These are phyloP conservation scores for Raphanus raphanistrum DNA, from an alignment of 345 rosid species.

Conservation along the genomic window DNA sequence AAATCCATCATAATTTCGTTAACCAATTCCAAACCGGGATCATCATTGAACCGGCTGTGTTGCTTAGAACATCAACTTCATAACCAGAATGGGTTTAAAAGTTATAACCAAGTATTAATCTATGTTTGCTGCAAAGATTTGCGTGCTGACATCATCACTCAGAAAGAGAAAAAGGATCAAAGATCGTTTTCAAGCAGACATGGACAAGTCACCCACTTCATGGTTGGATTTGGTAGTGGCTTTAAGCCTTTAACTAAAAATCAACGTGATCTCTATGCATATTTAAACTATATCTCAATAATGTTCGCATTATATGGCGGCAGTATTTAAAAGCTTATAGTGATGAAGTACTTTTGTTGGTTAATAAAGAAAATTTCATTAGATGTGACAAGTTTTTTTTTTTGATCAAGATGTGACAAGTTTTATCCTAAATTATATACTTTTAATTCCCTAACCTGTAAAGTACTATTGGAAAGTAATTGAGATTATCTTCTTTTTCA, in stretches of 20 bases:
- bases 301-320: slow-evolving; percentile 25
- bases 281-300: slow-evolving; percentile 18
- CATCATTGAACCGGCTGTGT: slow-evolving; percentile 6
- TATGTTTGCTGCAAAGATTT: slow-evolving; percentile 21
- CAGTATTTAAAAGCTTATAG: slow-evolving; percentile 10
- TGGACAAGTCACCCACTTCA: slow-evolving; percentile 21
- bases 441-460: slow-evolving; percentile 18
- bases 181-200: slow-evolving; percentile 26
- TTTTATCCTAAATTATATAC: slow-evolving; percentile 26
- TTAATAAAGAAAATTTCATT: slow-evolving; percentile 6
- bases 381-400: slow-evolving; percentile 24
- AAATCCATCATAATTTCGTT: background rate
- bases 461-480: slow-evolving; percentile 21
- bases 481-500: slow-evolving; percentile 13
- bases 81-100: background rate
- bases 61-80: slow-evolving; percentile 27
- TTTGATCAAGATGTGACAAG: slow-evolving; percentile 13
- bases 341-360: slow-evolving; percentile 14
- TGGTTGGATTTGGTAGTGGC: slow-evolving; percentile 28
- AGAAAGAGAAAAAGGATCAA: slow-evolving; percentile 16
- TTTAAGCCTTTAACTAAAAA: slow-evolving; percentile 11
- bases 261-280: slow-evolving; percentile 33
- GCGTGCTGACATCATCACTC: slow-evolving; percentile 39
- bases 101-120: slow-evolving; percentile 3
- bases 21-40: background rate